Percentiles rank a stretch among this genome's conserved stretches.
phyloP scores from a whole-genome alignment of 108 stramenopile species.

The Conticribra weissflogii region DNA sequence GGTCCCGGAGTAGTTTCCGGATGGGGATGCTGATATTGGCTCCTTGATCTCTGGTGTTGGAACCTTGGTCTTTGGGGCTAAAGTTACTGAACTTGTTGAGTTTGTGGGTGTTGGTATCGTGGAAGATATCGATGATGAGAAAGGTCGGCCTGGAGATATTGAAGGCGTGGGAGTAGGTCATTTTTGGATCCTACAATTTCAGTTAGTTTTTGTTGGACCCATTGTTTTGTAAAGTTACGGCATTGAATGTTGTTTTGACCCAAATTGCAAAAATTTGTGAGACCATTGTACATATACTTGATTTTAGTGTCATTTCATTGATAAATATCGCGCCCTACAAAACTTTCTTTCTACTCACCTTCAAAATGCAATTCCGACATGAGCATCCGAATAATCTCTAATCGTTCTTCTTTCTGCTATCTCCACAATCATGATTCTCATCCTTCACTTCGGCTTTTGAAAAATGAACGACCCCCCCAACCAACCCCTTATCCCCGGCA shows the following conservation, averaged over 20 bases:
- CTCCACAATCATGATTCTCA: neutral
- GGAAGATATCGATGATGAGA: conserved; percentile 11
- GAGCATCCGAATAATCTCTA: conserved; percentile 30
- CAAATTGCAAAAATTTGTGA: too few relatives aligned
- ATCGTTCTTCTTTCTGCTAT: neutral
- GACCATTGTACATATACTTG: too few relatives aligned
- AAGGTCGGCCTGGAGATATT: conserved; percentile 77
- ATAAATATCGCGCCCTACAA: too few relatives aligned
- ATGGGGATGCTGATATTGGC: conserved; percentile 47
- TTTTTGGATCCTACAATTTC: conserved; percentile 65
- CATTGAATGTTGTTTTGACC: too few relatives aligned
- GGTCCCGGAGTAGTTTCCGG: conserved; percentile 76
- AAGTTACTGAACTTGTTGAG: neutral
- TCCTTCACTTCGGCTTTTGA: conserved; percentile 10
- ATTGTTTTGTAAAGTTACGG: too few relatives aligned
- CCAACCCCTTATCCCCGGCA: conserved; percentile 76
- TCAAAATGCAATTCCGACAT: conserved; percentile 69
- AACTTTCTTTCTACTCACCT: too few relatives aligned
- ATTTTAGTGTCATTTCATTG: too few relatives aligned
- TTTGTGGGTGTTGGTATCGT: neutral
- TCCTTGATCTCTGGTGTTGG: conserved; percentile 4
- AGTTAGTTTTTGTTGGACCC: too few relatives aligned
- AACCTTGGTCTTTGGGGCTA: neutral
- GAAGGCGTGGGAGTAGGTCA: conserved; percentile 67
- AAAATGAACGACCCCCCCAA: conserved; percentile 56